A percentile compares a stretch with the other conserved stretches of the same genome.
Evolutionary conservation across 2,329 filamentous ascomycete species (phyloP).

Genomic region (Grosmannia huntii): DNA sequence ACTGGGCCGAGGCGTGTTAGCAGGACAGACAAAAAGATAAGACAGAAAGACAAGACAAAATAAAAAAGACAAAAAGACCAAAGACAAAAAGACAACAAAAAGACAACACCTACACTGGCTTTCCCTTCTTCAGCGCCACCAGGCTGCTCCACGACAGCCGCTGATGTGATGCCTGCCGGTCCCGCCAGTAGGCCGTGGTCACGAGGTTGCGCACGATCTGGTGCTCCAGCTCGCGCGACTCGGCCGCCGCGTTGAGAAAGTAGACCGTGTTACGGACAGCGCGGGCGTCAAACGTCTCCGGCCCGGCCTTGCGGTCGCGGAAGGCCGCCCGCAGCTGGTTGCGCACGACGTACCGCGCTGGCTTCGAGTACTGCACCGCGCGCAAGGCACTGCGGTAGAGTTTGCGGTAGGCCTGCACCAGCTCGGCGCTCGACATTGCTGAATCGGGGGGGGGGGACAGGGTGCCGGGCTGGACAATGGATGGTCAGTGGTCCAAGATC

Average conservation of each 20-base stretch:
- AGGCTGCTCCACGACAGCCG: constrained; percentile 16
- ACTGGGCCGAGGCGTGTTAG: no score
- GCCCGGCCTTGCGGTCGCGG: constrained; percentile 17
- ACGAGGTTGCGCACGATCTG: constrained; percentile 58
- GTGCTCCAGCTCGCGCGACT: constrained; percentile 56
- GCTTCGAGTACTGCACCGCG: constrained; percentile 59
- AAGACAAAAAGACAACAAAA: neutral
- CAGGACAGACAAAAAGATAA: neutral
- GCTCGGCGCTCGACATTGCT: constrained; percentile 24
- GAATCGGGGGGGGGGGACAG: neutral
- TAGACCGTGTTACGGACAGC: constrained; percentile 52
- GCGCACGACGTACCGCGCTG: constrained; percentile 49
- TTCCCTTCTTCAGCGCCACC: constrained; percentile 1
- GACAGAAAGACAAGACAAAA: neutral
- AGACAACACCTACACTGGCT: neutral
- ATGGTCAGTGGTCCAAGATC: neutral
- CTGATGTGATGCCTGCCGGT: constrained; percentile 13
- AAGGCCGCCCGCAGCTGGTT: constrained; percentile 49
- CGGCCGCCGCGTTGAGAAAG: constrained; percentile 55
- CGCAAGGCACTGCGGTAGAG: constrained; percentile 55
- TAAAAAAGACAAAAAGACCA: neutral
- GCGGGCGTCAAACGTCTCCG: constrained; percentile 29
- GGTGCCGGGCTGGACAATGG: neutral
- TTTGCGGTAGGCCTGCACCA: constrained; percentile 55
- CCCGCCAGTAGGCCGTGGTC: constrained; percentile 29